These are phyloP conservation scores for Russula abietina DNA, from an alignment of 768 basidiomycete genomes.

Conservation along the genomic window DNA sequence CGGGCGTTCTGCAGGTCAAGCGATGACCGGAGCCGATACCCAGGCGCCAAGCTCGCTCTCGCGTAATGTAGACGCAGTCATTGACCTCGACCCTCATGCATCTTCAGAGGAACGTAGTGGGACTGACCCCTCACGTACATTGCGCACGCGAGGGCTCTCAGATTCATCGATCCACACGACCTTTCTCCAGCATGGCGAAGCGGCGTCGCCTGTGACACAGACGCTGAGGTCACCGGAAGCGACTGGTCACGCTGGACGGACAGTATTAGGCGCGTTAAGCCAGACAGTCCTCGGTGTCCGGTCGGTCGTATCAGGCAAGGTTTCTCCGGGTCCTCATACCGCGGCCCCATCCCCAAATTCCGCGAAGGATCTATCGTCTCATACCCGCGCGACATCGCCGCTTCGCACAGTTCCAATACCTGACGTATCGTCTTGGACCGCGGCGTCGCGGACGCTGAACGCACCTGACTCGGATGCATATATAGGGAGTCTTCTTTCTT, in stretches of 20 bases:
- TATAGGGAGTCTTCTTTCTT: constrained; percentile 14
- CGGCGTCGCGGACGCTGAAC: constrained; percentile 28
- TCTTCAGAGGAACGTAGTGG: constrained; percentile 39
- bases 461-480: constrained; percentile 19
- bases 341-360: constrained; percentile 18
- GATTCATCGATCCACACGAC: constrained; percentile 92
- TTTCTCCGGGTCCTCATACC: constrained; percentile 3
- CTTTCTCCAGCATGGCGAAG: constrained; percentile 54
- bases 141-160: constrained; percentile 75
- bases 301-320: constrained; percentile 28
- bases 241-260: constrained; percentile 24
- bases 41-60: neutral
- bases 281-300: constrained; percentile 32
- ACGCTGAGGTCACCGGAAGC: constrained; percentile 6
- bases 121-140: constrained; percentile 47
- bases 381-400: constrained; percentile 27
- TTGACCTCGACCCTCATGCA: constrained; percentile 28
- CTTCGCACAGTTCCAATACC: constrained; percentile 31
- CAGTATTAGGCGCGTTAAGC: constrained; percentile 33
- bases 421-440: constrained; percentile 34
- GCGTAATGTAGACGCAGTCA: constrained; percentile 24
- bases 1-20: constrained; percentile 11
- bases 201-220: neutral
- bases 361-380: constrained; percentile 23
- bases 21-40: neutral